Evolutionary conservation across 2,329 filamentous ascomycete genomes (phyloP).

Genomic region (Paraconiothyrium brasiliense): DNA sequence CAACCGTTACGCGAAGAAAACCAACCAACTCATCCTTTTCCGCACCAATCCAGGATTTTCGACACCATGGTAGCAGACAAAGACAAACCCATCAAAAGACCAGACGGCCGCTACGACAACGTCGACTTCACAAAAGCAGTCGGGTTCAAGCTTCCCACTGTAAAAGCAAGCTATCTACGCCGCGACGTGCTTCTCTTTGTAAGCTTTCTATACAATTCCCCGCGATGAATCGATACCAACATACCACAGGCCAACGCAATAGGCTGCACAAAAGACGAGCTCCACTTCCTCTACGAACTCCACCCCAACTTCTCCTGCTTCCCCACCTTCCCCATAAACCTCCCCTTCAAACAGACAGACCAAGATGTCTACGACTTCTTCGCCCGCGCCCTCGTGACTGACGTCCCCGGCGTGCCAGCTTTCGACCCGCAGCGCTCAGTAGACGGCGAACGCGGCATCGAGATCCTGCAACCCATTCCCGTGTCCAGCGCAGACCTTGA

Average conservation of each 20-base stretch:
- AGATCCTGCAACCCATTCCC: conserved; percentile 52
- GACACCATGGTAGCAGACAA: conserved; percentile 18
- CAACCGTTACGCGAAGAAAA: neutral
- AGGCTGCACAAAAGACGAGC: conserved; percentile 51
- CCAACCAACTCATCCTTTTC: neutral
- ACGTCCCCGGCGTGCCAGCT: conserved; percentile 52
- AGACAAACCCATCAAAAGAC: conserved; percentile 48
- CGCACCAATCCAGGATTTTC: neutral
- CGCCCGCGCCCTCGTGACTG: conserved; percentile 43
- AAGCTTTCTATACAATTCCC: conserved; percentile 11
- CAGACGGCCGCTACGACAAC: conserved; percentile 53
- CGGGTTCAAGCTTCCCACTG: conserved; percentile 49
- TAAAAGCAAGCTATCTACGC: conserved; percentile 55
- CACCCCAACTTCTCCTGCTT: conserved; percentile 57
- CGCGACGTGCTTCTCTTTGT: conserved; percentile 56
- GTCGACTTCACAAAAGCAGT: conserved; percentile 54
- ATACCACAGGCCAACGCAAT: conserved; percentile 51
- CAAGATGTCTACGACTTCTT: conserved; percentile 58
- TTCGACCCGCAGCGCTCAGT: conserved; percentile 55
- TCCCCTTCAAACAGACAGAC: conserved; percentile 57
- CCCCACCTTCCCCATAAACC: conserved; percentile 59
- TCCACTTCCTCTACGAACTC: conserved; percentile 57
- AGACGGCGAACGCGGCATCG: conserved; percentile 55
- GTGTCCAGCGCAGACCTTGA: conserved; percentile 48
- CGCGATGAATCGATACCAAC: neutral